These are phyloP conservation scores for Neonectria hederae DNA, from an alignment of 2,329 filamentous ascomycete species.

Conservation along the genomic window DNA sequence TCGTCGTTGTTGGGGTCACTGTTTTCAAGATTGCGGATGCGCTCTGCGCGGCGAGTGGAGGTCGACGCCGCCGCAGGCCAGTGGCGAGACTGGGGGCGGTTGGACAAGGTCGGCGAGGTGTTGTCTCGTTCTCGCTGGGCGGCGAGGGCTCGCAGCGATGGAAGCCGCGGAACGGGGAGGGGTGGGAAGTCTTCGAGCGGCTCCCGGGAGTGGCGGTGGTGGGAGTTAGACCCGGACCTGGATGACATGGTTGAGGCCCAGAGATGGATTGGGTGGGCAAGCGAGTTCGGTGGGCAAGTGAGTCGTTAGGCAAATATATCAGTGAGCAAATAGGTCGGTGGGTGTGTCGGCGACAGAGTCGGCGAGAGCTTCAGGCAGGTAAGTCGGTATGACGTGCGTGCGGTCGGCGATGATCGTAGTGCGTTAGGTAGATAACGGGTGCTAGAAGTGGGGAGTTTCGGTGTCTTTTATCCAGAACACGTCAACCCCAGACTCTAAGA, in stretches of 20 bases:
- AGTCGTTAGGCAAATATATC: neutral
- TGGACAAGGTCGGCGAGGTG: constrained; percentile 33
- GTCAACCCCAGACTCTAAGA: neutral
- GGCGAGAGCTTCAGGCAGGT: neutral
- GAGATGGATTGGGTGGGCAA: neutral
- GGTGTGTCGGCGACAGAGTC: constrained; percentile 9
- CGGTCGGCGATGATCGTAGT: constrained; percentile 22
- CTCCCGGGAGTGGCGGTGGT: constrained; percentile 45
- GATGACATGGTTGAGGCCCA: constrained; percentile 44
- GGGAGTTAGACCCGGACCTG: constrained; percentile 44
- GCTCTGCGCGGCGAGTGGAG: constrained; percentile 48
- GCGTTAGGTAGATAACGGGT: constrained; percentile 25
- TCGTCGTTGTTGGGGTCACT: constrained; percentile 39
- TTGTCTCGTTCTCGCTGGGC: constrained; percentile 43
- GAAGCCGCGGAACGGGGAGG: constrained; percentile 45
- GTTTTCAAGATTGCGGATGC: constrained; percentile 49
- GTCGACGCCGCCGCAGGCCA: constrained; percentile 34
- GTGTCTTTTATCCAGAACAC: constrained; percentile 8
- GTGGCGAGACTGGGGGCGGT: constrained; percentile 35
- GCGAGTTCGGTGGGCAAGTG: neutral
- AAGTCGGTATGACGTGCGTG: constrained; percentile 33
- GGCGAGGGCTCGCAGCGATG: constrained; percentile 46
- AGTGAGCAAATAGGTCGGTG: neutral
- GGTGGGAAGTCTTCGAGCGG: constrained; percentile 46
- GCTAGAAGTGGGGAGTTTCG: constrained; percentile 2